phyloP scores from a whole-genome alignment of 345 rosid species.

The Lepidium aucheri region DNA sequence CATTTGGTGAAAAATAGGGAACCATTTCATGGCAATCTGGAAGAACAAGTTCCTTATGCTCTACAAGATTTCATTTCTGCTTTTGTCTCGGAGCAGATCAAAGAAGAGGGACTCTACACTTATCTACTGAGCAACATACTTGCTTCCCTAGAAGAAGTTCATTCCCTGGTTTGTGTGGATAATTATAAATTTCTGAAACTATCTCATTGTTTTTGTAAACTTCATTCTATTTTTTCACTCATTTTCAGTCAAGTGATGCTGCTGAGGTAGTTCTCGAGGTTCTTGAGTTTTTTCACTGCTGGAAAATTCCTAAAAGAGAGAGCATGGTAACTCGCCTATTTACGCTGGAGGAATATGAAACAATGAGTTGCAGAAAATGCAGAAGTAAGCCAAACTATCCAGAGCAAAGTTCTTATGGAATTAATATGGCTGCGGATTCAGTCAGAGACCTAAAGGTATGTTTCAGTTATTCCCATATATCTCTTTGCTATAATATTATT shows the following conservation, averaged over 20 bases:
- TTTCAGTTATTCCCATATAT: background rate
- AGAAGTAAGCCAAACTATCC: background rate
- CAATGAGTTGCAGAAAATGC: conserved; percentile 15
- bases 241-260: conserved; percentile 10
- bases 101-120: background rate
- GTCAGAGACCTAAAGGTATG: conserved; percentile 20
- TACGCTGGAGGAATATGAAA: conserved; percentile 8
- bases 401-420: conserved; percentile 12
- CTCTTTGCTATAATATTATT: background rate
- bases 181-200: background rate
- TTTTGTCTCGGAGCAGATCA: background rate
- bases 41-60: background rate
- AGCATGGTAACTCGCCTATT: conserved; percentile 1
- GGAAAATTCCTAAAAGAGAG: background rate
- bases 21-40: background rate
- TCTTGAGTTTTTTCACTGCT: conserved; percentile 14
- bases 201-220: background rate
- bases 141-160: background rate
- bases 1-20: background rate
- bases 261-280: background rate
- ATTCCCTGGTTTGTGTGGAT: background rate
- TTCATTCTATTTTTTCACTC: background rate
- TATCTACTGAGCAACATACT: background rate
- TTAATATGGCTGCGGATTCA: conserved; percentile 13
- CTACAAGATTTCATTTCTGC: background rate